Conservation (phyloP, 768 basidiomycete genomes). For the Tulasnella calospora region DNA sequence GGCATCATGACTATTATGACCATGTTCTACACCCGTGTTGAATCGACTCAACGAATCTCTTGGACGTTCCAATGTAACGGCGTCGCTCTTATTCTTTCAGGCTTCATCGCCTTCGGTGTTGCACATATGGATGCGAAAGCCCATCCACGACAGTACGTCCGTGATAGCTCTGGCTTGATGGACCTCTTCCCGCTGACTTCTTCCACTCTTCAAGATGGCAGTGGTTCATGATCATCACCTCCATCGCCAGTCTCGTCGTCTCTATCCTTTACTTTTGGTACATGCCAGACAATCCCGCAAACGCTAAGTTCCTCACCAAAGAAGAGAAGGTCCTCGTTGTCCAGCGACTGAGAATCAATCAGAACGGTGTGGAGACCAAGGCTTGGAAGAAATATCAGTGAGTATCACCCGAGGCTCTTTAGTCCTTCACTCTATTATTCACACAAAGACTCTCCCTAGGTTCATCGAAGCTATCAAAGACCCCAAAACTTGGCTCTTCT, state of each 20-base stretch:
- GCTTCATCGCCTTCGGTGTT: slow-evolving; percentile 27
- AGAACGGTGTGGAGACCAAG: slow-evolving; percentile 80
- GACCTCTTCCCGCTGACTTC: neutral
- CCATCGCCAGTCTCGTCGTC: slow-evolving; percentile 27
- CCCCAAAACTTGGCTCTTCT: slow-evolving; percentile 28
- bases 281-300: slow-evolving; percentile 71
- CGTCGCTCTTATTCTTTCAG: slow-evolving; percentile 26
- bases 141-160: slow-evolving; percentile 3
- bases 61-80: slow-evolving; percentile 32
- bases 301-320: slow-evolving; percentile 65
- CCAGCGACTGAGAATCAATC: slow-evolving; percentile 63
- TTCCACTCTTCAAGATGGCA: slow-evolving; percentile 28
- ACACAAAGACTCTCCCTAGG: neutral
- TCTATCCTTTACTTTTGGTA: slow-evolving; percentile 35
- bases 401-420: neutral
- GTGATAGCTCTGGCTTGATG: neutral
- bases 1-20: slow-evolving; percentile 28
- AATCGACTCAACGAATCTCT: slow-evolving; percentile 26
- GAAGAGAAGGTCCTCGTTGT: slow-evolving; percentile 60
- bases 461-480: slow-evolving; percentile 29
- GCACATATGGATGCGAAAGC: slow-evolving; percentile 21
- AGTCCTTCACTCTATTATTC: neutral
- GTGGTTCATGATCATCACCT: slow-evolving; percentile 33
- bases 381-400: slow-evolving; percentile 73
- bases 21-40: slow-evolving; percentile 29